Percentiles rank a stretch among this genome's conserved stretches.
Conservation (phyloP, 2,329 filamentous ascomycete genomes). For the Epichloe sylvatica region DNA sequence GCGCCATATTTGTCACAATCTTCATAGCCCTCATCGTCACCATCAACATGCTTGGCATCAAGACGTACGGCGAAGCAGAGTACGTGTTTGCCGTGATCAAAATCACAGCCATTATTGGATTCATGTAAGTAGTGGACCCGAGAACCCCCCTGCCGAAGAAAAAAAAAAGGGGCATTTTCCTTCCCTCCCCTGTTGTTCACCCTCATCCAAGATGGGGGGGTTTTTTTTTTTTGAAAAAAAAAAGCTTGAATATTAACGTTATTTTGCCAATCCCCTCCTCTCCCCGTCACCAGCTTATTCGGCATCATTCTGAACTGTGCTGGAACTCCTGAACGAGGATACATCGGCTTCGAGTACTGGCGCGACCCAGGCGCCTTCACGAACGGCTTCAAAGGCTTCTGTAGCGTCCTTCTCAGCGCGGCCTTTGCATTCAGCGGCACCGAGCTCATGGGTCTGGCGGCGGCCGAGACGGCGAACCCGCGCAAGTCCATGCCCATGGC, state of each 20-base stretch:
- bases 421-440: constrained; percentile 12
- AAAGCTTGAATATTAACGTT: no score
- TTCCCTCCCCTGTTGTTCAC: no score
- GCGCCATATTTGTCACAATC: constrained; percentile 67
- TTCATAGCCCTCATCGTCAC: constrained; percentile 62
- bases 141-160: no score
- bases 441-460: constrained; percentile 13
- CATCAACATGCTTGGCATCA: constrained; percentile 83
- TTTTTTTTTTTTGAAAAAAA: no score
- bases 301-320: constrained; percentile 12
- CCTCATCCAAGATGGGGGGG: no score
- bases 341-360: constrained; percentile 12
- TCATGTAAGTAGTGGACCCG: constrained; percentile 47
- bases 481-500: constrained; percentile 13
- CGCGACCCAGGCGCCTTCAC: constrained; percentile 10
- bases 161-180: no score
- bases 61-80: constrained; percentile 78
- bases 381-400: constrained; percentile 14
- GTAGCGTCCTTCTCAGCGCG: constrained; percentile 10
- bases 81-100: constrained; percentile 81
- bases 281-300: constrained; percentile 4
- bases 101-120: constrained; percentile 70
- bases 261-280: neutral
- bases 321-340: constrained; percentile 9
- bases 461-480: constrained; percentile 12